Evolutionary conservation across 1,284 basidiomycete genomes (phyloP).

Genomic region (Vanrija sp.): DNA sequence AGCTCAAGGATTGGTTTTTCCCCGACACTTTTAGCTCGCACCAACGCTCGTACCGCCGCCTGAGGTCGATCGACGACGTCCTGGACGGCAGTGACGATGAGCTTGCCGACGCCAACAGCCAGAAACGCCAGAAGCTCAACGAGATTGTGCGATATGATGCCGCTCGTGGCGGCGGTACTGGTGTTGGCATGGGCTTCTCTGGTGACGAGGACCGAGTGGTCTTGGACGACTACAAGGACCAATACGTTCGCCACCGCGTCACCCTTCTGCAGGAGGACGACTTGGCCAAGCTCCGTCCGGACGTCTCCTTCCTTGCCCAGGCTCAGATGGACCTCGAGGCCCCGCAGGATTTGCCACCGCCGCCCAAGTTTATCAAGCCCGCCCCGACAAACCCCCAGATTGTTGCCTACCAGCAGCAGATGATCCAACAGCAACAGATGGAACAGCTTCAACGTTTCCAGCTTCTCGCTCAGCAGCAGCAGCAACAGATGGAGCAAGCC

Average conservation of each 20-base stretch:
- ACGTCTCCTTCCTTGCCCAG: slow-evolving; percentile 28
- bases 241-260: slow-evolving; percentile 44
- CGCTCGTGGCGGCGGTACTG: slow-evolving; percentile 38
- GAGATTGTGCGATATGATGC: slow-evolving; percentile 46
- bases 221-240: slow-evolving; percentile 47
- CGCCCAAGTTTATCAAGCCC: slow-evolving; percentile 43
- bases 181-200: slow-evolving; percentile 47
- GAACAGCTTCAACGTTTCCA: slow-evolving; percentile 41
- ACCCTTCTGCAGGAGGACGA: slow-evolving; percentile 40
- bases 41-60: slow-evolving; percentile 17
- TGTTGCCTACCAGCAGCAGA: slow-evolving; percentile 25
- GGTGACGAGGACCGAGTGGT: slow-evolving; percentile 46
- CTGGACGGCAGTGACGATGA: slow-evolving; percentile 12
- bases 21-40: slow-evolving; percentile 21
- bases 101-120: slow-evolving; percentile 4
- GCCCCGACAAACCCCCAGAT: slow-evolving; percentile 30
- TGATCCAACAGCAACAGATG: slow-evolving; percentile 40
- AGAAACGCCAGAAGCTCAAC: slow-evolving; percentile 31
- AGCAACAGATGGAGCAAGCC: slow-evolving; percentile 24
- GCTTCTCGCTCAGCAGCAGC: slow-evolving; percentile 37
- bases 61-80: slow-evolving; percentile 37
- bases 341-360: slow-evolving; percentile 39
- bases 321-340: slow-evolving; percentile 31
- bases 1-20: slow-evolving; percentile 32
- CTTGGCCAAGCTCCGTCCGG: slow-evolving; percentile 37